Conservation (phyloP, 768 basidiomycete species). For the Terana coerulea region DNA sequence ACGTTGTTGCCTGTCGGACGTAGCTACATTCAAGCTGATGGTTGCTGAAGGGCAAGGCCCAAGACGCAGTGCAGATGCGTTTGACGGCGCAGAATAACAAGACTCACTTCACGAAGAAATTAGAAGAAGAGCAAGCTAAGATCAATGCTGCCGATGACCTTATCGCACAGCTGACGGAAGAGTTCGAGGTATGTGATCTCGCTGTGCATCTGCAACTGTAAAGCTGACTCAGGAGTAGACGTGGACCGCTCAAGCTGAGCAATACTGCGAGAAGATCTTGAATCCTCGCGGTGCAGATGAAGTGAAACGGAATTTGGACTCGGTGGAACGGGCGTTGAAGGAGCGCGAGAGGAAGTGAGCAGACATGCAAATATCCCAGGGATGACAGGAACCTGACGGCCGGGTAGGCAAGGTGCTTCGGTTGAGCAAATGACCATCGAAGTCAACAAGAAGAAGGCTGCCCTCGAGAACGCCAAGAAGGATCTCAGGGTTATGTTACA, state of each 20-base stretch:
- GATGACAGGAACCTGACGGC: not conserved
- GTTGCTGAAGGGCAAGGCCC: constrained; percentile 41
- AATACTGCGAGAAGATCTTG: constrained; percentile 55
- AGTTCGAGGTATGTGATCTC: constrained; percentile 49
- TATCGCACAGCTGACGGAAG: constrained; percentile 50
- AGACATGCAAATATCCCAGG: not conserved
- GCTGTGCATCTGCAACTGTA: not conserved
- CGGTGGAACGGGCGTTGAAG: constrained; percentile 59
- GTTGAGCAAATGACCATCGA: constrained; percentile 75
- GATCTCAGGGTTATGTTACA: constrained; percentile 60
- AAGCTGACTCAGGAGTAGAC: not conserved
- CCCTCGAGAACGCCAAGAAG: constrained; percentile 53
- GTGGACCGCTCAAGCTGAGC: constrained; percentile 42
- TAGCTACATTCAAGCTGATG: constrained; percentile 5
- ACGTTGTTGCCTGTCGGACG: constrained; percentile 5
- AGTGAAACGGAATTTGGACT: constrained; percentile 59
- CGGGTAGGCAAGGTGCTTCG: constrained; percentile 67
- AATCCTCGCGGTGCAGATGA: constrained; percentile 54
- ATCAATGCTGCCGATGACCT: constrained; percentile 42
- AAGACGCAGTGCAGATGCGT: constrained; percentile 45
- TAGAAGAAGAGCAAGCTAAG: constrained; percentile 44
- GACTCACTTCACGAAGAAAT: constrained; percentile 48
- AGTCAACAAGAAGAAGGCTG: constrained; percentile 59
- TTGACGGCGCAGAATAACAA: constrained; percentile 46
- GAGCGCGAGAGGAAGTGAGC: constrained; percentile 62